Percentiles rank a stretch among this genome's conserved stretches.
phyloP scores from a whole-genome alignment of 1,139 yeast genomes.

The Schizosaccharomyces versatilis region DNA sequence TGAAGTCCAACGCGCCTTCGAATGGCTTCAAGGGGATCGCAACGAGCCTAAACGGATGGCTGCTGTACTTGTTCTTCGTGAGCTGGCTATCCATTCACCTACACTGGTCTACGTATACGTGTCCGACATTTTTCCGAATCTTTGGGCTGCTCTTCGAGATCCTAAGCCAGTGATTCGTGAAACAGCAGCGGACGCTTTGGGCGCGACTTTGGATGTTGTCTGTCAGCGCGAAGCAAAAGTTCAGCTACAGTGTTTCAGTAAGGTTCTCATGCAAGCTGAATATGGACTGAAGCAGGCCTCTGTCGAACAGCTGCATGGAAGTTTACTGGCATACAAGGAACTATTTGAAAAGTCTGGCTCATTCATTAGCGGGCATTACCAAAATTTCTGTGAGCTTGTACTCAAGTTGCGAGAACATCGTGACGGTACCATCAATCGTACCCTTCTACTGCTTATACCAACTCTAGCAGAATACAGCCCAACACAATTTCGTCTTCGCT shows the following conservation, averaged over 20 bases:
- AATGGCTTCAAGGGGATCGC: slow-evolving; percentile 69
- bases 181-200: slow-evolving; percentile 68
- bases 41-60: slow-evolving; percentile 63
- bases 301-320: slow-evolving; percentile 64
- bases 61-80: slow-evolving; percentile 64
- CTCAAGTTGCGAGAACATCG: slow-evolving; percentile 60
- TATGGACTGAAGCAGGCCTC: slow-evolving; percentile 28
- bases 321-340: slow-evolving; percentile 63
- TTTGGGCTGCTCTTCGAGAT: slow-evolving; percentile 77
- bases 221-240: slow-evolving; percentile 29
- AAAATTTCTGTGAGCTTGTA: slow-evolving; percentile 54
- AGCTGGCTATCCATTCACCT: slow-evolving; percentile 74
- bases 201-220: slow-evolving; percentile 55
- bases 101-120: slow-evolving; percentile 60
- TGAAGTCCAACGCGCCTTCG: slow-evolving; percentile 73
- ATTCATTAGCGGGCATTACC: slow-evolving; percentile 49
- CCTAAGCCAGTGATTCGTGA: slow-evolving; percentile 48
- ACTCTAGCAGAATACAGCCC: slow-evolving; percentile 61
- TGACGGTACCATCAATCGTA: slow-evolving; percentile 53
- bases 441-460: slow-evolving; percentile 64
- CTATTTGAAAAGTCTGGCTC: slow-evolving; percentile 43
- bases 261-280: slow-evolving; percentile 42
- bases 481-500: slow-evolving; percentile 52
- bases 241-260: slow-evolving; percentile 40
- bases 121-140: slow-evolving; percentile 53